Evolutionary conservation across 306 rosid species (phyloP), one percentile per base, ranked within the genome.

Genomic region (Prinsepia uniflora): DNA sequence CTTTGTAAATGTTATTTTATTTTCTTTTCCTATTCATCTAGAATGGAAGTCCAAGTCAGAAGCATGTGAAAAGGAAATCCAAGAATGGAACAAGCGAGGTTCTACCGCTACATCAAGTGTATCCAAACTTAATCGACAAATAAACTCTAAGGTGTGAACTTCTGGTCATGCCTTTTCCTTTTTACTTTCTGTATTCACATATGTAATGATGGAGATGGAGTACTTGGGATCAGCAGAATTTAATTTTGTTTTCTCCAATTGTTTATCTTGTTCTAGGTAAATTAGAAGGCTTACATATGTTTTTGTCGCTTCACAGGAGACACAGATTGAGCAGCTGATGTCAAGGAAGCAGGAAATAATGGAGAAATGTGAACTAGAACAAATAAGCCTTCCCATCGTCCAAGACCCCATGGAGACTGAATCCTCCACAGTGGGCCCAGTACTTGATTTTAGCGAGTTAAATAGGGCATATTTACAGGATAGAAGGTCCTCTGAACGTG

Each of bases 11-110:
- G 40, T 18, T 56, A 59, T 71, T 59, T 11, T 67, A 61, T 8
- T 13, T 57, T 70, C 49, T 70, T 43, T 53, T 47, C 20, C 57
- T 68, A 44, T 65, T 57, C 55, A 11, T 72, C 62, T 73, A 95
- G 99, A 86, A 70, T 95, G 92, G 99, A 95, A 87, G 81, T 87
- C 88, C n/a, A 91, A 81, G 87, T 84, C 90, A 72, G 99, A 95
- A 59, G 96, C 75, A 22, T 87, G 96, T 75, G 99, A 95, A 79
- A 89, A 87, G 85, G 97, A 91, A 42, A 95, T 95, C 81, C 97
- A 87, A 63, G 99, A 95, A 53, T 95, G 99, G 97, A 89, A 86
- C 86, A 95, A 95, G 81, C 81, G 75, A 74, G 84, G 89, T 85
- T 95, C 99, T 72, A 72, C 87, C 42, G 87, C 92, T 71, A 95